Conservation (phyloP, 2,329 filamentous ascomycete genomes). For the Dactylellina sp. region DNA sequence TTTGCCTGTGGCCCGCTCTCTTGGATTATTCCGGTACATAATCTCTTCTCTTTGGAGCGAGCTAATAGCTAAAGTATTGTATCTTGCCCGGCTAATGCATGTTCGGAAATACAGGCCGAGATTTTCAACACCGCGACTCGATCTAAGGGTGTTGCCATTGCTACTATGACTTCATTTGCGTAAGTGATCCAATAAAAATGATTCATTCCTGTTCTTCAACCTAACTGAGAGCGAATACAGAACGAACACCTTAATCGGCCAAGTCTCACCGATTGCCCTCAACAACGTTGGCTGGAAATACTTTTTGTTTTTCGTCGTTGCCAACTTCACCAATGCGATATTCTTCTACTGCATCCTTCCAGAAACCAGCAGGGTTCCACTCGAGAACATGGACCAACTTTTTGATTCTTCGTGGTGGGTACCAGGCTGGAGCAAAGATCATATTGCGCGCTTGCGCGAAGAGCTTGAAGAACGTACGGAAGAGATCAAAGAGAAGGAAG, state of each 20-base stretch:
- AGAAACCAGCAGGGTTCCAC: conserved; percentile 73
- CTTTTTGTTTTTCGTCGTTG: conserved; percentile 72
- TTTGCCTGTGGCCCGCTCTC: conserved; percentile 76
- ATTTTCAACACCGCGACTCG: conserved; percentile 82
- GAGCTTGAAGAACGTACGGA: conserved; percentile 72
- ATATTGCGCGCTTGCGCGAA: conserved; percentile 64
- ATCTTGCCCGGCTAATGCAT: conserved; percentile 63
- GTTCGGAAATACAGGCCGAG: conserved; percentile 67
- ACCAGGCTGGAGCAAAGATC: conserved; percentile 69
- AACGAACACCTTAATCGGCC: conserved; percentile 74
- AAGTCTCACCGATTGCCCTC: conserved; percentile 72
- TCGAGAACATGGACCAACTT: conserved; percentile 77
- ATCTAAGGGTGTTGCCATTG: conserved; percentile 79
- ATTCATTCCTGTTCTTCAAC: background rate
- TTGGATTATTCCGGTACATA: conserved; percentile 67
- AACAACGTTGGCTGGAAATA: conserved; percentile 66
- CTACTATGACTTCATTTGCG: conserved; percentile 78
- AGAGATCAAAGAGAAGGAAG: conserved; percentile 69
- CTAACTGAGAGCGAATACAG: conserved; percentile 21
- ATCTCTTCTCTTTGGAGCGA: conserved; percentile 18
- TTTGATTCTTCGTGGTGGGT: conserved; percentile 75
- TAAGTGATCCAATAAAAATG: conserved; percentile 6
- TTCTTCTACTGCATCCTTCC: conserved; percentile 77
- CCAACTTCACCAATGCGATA: conserved; percentile 75
- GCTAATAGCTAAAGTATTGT: conserved; percentile 64